Evolutionary conservation across 2,329 filamentous ascomycete species (phyloP), one percentile per base, ranked within the genome.

Genomic region (Pseudodiploospora longispora): DNA sequence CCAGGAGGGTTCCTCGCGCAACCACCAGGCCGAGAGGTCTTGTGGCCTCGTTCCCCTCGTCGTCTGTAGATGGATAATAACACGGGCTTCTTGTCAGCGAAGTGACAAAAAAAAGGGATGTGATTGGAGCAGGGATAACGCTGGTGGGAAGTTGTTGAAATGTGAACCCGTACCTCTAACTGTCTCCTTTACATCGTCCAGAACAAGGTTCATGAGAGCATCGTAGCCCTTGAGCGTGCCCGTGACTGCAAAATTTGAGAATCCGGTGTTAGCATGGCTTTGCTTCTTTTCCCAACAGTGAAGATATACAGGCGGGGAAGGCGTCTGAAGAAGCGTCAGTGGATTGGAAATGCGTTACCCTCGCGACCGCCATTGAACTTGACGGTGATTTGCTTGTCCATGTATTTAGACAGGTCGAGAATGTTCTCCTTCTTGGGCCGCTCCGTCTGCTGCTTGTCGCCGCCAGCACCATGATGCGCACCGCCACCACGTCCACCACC

Each of bases 401-500:
- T 89, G 67, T 97, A 98, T 71, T 95, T 95, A 62, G 76, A 81
- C 58, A 98, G 68, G 61, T 98, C 91, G 43, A 98, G 79, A 58
- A 98, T 98, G 65, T 96, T 97, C 69, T 98, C 93, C 75, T 97
- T 97, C 80, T 95, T 96, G 49, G 89, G 87, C 57, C 83, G 80
- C 68, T 94, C 87, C 54, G 76, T 68, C 50, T 77, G 69, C 49
- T 77, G 63, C 19, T 19, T 19, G 19, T 19, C 19, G 39, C 66
- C 66, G 42, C 68, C 64, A 34, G 68, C 65, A 41, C 67, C 67
- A 34, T 56, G 56, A 32, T 52, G 59, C 41, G 55, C 61, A n/a
- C 58, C 59, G 33, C 60, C 63, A 42, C 59, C 66, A 47, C 62
- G 59, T 32, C 64, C 69, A 46, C 70, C 69, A 46, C 70, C 76